phyloP scores from a whole-genome alignment of 257 asterid genomes.

The Capsicum rhomboideum region DNA sequence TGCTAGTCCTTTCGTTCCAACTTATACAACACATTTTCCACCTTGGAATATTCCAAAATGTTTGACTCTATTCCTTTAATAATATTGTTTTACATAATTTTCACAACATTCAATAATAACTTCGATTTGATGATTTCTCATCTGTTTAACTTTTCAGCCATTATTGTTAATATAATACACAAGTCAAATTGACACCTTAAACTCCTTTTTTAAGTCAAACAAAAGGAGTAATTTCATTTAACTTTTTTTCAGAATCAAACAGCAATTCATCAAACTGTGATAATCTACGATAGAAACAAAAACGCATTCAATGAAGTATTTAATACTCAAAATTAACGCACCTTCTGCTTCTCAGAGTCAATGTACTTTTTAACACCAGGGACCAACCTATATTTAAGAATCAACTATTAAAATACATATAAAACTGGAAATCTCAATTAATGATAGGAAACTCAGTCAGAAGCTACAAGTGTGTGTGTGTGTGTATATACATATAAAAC shows the following conservation, averaged over 20 bases:
- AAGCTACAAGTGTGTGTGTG: not conserved
- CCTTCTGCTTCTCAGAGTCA: constrained; percentile 86
- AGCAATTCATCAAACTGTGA: not conserved
- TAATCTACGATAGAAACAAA: not conserved
- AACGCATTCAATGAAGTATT: constrained; percentile 3
- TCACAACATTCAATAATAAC: not conserved
- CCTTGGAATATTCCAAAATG: not conserved
- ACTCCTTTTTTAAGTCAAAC: not conserved
- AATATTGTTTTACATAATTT: not conserved
- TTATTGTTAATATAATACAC: not conserved
- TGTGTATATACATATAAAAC: no score
- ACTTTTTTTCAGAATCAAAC: not conserved
- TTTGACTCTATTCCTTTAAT: not conserved
- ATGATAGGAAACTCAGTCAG: not conserved
- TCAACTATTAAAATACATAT: not conserved
- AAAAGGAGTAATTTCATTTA: not conserved
- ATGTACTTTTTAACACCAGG: constrained; percentile 77
- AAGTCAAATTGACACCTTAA: not conserved
- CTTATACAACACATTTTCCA: not conserved
- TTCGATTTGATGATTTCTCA: not conserved
- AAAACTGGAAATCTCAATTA: not conserved
- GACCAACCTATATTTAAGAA: constrained; percentile 42
- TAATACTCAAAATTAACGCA: constrained; percentile 1
- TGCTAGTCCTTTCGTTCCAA: not conserved
- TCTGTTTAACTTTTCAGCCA: not conserved